A percentile compares a stretch with the other conserved stretches of the same genome.
phyloP scores from a whole-genome alignment of 1,139 yeast genomes.

The Kluyveromyces sp. region DNA sequence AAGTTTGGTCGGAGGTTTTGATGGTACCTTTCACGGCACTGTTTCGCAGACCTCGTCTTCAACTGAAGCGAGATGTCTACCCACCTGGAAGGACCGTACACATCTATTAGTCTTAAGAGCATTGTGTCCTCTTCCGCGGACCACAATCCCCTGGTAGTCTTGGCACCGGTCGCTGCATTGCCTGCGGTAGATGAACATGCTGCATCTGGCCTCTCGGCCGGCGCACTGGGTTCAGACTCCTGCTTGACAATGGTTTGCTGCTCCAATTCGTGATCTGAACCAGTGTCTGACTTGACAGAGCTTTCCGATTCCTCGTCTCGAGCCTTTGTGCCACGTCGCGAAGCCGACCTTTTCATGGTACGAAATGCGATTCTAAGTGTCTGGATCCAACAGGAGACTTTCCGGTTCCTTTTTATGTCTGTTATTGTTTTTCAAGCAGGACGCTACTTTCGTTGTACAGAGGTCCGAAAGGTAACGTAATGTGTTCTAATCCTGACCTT shows the following conservation, averaged over 20 bases:
- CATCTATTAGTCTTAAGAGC: slow-evolving; percentile 59
- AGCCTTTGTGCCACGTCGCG: background rate
- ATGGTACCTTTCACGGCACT: slow-evolving; percentile 87
- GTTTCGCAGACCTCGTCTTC: slow-evolving; percentile 80
- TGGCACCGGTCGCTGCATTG: background rate
- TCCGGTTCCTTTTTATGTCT: no score
- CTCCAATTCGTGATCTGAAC: no score
- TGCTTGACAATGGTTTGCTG: no score
- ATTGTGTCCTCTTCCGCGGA: slow-evolving; percentile 75
- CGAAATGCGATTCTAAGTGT: background rate
- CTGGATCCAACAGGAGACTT: no score
- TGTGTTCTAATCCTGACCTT: no score
- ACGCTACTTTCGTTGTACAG: no score
- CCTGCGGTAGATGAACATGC: no score
- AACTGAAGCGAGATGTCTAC: slow-evolving; percentile 71
- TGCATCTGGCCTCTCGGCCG: no score
- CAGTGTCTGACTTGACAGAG: background rate
- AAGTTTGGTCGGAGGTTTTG: slow-evolving; percentile 83
- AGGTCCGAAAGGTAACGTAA: no score
- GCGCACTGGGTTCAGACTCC: no score
- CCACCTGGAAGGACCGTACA: slow-evolving; percentile 88
- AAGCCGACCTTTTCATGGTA: background rate
- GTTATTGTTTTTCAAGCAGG: no score
- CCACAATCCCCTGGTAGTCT: slow-evolving; percentile 69
- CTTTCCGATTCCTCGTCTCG: no score